Evolutionary conservation across 257 asterid species (phyloP).

Genomic region (Nicotiana undulata): DNA sequence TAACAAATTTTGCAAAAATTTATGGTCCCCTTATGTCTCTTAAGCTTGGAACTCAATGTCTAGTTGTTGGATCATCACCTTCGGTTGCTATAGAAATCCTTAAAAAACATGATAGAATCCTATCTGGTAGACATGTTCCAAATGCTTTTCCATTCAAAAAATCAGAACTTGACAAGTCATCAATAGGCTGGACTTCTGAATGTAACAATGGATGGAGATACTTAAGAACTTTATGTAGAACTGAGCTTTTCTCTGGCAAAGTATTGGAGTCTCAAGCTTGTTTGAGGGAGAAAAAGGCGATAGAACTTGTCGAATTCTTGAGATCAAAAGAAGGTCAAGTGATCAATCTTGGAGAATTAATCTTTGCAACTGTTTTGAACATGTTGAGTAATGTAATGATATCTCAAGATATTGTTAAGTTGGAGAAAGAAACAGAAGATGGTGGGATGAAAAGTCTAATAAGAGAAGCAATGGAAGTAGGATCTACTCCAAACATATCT

Average conservation of each 20-base stretch:
- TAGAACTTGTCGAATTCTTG: slow-evolving; percentile 28
- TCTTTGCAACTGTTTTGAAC: slow-evolving; percentile 27
- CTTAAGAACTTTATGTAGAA: slow-evolving; percentile 17
- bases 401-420: slow-evolving; percentile 19
- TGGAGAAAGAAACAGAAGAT: slow-evolving; percentile 20
- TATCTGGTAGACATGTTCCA: slow-evolving; percentile 29
- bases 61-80: slow-evolving; percentile 42
- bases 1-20: slow-evolving; percentile 23
- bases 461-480: slow-evolving; percentile 11
- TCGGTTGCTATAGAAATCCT: slow-evolving; percentile 32
- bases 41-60: slow-evolving; percentile 19
- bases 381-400: slow-evolving; percentile 26
- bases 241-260: slow-evolving; percentile 31
- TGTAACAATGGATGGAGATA: slow-evolving; percentile 22
- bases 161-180: slow-evolving; percentile 19
- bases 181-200: slow-evolving; percentile 24
- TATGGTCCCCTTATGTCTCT: slow-evolving; percentile 39
- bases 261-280: slow-evolving; percentile 20
- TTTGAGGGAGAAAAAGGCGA: slow-evolving; percentile 23
- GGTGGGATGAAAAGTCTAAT: slow-evolving; percentile 14
- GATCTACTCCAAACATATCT: slow-evolving; percentile 22
- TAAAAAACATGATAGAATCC: slow-evolving; percentile 21
- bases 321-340: slow-evolving; percentile 20
- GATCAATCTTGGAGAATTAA: slow-evolving; percentile 19
- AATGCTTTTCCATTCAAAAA: background rate